A percentile compares a stretch with the other conserved stretches of the same genome.
Conservation (phyloP, 2,329 filamentous ascomycete species). For the Nakataea oryzae region DNA sequence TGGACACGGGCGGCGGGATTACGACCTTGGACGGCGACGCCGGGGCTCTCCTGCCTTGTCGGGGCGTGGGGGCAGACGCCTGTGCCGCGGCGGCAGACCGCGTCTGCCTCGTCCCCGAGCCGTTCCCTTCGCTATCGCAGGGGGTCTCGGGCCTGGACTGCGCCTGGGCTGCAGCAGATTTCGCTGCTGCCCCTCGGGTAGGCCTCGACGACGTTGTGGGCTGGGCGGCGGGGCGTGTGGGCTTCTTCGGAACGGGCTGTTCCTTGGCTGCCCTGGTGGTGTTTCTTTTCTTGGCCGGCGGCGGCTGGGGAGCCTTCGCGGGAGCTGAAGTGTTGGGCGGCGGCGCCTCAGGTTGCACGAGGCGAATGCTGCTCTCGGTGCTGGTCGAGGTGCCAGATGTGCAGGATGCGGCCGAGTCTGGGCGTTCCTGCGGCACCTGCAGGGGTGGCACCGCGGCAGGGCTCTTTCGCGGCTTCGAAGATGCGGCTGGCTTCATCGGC, state of each 20-base stretch:
- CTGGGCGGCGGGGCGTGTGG: not conserved
- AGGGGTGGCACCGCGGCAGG: not conserved
- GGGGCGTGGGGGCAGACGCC: conserved; percentile 7
- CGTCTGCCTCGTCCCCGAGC: not conserved
- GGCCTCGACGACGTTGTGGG: not conserved
- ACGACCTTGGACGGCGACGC: not conserved
- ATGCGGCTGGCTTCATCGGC: not conserved
- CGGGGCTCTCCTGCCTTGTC: not conserved
- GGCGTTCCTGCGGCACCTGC: conserved; percentile 2
- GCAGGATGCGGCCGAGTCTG: conserved; percentile 7
- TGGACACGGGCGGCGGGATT: conserved; percentile 13
- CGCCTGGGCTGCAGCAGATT: conserved; percentile 2
- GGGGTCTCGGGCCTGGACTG: not conserved
- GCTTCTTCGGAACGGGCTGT: conserved; percentile 1
- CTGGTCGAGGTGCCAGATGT: conserved; percentile 1
- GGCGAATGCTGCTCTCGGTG: conserved; percentile 1
- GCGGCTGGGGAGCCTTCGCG: not conserved
- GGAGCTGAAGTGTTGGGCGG: not conserved
- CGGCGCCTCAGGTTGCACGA: not conserved
- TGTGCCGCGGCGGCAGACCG: not conserved
- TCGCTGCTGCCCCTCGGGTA: not conserved
- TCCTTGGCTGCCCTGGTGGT: not conserved
- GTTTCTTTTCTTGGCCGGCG: conserved; percentile 3
- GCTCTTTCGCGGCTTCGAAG: not conserved
- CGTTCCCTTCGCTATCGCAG: not conserved